Evolutionary conservation across 495 filamentous ascomycete species (phyloP), one percentile per base, ranked within the genome.

Genomic region (Lasiosphaeriaceae sp.): DNA sequence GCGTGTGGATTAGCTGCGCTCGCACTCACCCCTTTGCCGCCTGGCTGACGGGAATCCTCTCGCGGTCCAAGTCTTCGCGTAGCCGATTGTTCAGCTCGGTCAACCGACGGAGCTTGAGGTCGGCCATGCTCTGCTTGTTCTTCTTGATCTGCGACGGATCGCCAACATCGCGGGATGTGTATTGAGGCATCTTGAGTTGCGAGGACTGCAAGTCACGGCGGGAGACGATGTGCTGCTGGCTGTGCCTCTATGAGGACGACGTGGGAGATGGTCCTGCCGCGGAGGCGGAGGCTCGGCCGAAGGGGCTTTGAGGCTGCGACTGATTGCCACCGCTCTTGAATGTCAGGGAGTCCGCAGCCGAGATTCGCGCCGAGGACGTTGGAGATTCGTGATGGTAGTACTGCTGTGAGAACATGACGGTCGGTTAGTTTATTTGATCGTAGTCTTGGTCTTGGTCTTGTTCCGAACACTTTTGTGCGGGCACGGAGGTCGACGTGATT

Each of bases 51-150:
- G 90, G 95, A 67, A 97, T 94, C 57, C 94, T 83, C 59, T 94
- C 90, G 71, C 94, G 83, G 55, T 97, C 94, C 55, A 98, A 78
- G 76, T 98, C 94, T 72, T 98, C 94, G 65, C 90, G 85, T 70
- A 98, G 80, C 61, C 95, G 86, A 64, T 87, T 86, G 80, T 97
- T 98, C 70, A 98, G 83, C 77, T 98, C 94, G 48, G 90, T 97
- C 73, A 98, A 80, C 45, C 95, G 89, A 60, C 94, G 88, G 62
- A 97, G 84, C 79, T 97, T 98, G 54, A 97, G 83, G 74, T 97
- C 94, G 49, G 94, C 95, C 85, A 97, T 96, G 73, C 90, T 95
- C 74, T 98, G 95, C 81, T 96, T 97, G 83, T 95, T 97, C 78
- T 92, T 95, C 82, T 88, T 94, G 68, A 92, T 87, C 63, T 82